Evolutionary conservation across 2,329 filamentous ascomycete genomes (phyloP).

Genomic region (Exserohilum rostratum): DNA sequence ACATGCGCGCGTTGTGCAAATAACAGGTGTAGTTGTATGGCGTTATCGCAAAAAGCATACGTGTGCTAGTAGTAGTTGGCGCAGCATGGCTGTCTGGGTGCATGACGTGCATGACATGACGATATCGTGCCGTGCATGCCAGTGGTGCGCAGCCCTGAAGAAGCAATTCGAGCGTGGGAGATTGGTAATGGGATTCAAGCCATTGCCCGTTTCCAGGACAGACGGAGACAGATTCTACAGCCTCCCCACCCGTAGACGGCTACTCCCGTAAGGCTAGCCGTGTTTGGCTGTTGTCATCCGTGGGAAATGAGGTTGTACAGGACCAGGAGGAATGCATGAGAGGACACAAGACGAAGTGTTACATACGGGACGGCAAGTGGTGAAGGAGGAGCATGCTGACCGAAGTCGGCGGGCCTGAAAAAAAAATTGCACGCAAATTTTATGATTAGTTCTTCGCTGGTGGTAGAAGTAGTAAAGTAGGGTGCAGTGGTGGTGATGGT

Average conservation of each 20-base stretch:
- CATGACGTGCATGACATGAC: not conserved
- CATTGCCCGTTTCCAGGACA: slow-evolving; percentile 10
- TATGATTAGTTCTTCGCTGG: not conserved
- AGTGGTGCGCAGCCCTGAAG: not conserved
- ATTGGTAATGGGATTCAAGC: not conserved
- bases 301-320: not conserved
- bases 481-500: too few species aligned
- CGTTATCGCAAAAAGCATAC: not conserved
- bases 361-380: too few species aligned
- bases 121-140: not conserved
- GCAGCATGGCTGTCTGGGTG: not conserved
- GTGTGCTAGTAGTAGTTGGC: not conserved
- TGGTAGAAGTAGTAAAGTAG: not conserved
- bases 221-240: slow-evolving; percentile 11
- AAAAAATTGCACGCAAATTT: not conserved
- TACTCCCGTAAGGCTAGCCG: slow-evolving; percentile 31
- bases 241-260: slow-evolving; percentile 20
- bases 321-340: not conserved
- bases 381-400: too few species aligned
- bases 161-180: not conserved
- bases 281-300: slow-evolving; percentile 2
- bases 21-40: not conserved
- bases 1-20: too few species aligned
- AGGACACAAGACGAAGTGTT: not conserved
- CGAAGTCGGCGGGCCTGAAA: too few species aligned